Conservation (phyloP, 2,329 filamentous ascomycete genomes). For the Epichloe amarillans region DNA sequence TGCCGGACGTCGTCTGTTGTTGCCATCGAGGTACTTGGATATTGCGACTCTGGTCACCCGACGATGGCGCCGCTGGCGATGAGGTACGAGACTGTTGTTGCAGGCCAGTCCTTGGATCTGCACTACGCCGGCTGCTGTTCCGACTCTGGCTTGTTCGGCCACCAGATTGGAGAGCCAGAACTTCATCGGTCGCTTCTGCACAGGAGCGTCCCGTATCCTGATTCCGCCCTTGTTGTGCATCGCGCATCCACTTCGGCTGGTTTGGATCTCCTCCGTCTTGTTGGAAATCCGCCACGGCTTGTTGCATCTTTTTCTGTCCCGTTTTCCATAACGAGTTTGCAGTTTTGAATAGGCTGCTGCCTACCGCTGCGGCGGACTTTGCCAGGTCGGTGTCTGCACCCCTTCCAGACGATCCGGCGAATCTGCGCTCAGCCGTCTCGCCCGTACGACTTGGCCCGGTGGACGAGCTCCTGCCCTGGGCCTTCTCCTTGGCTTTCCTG, state of each 20-base stretch:
- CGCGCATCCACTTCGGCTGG: slow-evolving; percentile 93
- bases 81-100: slow-evolving; percentile 32
- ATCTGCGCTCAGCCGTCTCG: slow-evolving; percentile 17
- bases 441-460: neutral
- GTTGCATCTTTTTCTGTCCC: slow-evolving; percentile 82
- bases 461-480: slow-evolving; percentile 35
- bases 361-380: slow-evolving; percentile 70
- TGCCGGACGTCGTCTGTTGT: slow-evolving; percentile 27
- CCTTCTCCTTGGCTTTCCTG: slow-evolving; percentile 63
- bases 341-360: slow-evolving; percentile 77
- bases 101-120: slow-evolving; percentile 13
- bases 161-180: slow-evolving; percentile 63
- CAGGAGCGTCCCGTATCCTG: slow-evolving; percentile 17
- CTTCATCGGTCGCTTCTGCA: slow-evolving; percentile 51
- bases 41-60: slow-evolving; percentile 29
- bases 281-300: slow-evolving; percentile 79
- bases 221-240: slow-evolving; percentile 39
- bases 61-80: slow-evolving; percentile 32
- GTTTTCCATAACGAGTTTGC: slow-evolving; percentile 94
- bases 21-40: slow-evolving; percentile 47
- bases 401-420: slow-evolving; percentile 33
- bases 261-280: slow-evolving; percentile 51
- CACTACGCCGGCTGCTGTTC: slow-evolving; percentile 15
- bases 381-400: slow-evolving; percentile 57
- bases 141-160: slow-evolving; percentile 35